A percentile compares a stretch with the other conserved stretches of the same genome.
Conservation (phyloP, 805 yeast species). For the Sporopachydermia quercuum region DNA sequence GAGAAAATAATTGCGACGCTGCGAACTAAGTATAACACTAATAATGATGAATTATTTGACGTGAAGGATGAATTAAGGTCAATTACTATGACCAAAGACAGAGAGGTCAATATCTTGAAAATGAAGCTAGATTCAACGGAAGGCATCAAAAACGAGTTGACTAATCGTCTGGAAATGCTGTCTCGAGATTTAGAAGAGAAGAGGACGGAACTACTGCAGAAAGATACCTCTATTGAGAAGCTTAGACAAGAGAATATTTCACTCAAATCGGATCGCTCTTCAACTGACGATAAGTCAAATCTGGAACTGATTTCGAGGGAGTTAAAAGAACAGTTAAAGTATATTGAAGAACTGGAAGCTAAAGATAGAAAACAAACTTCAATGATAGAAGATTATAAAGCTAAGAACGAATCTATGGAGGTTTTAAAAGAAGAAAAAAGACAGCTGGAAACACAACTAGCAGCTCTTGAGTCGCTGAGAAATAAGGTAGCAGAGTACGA, state of each 20-base stretch:
- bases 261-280: neutral
- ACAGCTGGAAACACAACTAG: conserved; percentile 25
- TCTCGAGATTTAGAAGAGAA: conserved; percentile 9
- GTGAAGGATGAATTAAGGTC: conserved; percentile 12
- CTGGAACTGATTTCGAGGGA: conserved; percentile 11
- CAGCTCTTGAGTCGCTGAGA: conserved; percentile 25
- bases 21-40: conserved; percentile 18
- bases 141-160: conserved; percentile 17
- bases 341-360: conserved; percentile 33
- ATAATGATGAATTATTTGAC: conserved; percentile 6
- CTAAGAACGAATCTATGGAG: conserved; percentile 31
- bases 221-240: conserved; percentile 19
- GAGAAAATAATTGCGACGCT: conserved; percentile 21
- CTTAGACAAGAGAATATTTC: conserved; percentile 11
- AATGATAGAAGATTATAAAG: conserved; percentile 33
- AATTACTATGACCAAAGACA: conserved; percentile 11
- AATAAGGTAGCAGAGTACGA: conserved; percentile 32
- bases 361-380: conserved; percentile 38
- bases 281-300: conserved; percentile 1
- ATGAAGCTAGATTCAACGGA: conserved; percentile 15
- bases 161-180: conserved; percentile 9
- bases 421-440: conserved; percentile 41
- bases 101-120: conserved; percentile 8
- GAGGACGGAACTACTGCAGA: conserved; percentile 12
- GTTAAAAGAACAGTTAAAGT: conserved; percentile 24